Conservation (phyloP, 176 grass and related monocot genomes). For the Neostapfia colusana region DNA sequence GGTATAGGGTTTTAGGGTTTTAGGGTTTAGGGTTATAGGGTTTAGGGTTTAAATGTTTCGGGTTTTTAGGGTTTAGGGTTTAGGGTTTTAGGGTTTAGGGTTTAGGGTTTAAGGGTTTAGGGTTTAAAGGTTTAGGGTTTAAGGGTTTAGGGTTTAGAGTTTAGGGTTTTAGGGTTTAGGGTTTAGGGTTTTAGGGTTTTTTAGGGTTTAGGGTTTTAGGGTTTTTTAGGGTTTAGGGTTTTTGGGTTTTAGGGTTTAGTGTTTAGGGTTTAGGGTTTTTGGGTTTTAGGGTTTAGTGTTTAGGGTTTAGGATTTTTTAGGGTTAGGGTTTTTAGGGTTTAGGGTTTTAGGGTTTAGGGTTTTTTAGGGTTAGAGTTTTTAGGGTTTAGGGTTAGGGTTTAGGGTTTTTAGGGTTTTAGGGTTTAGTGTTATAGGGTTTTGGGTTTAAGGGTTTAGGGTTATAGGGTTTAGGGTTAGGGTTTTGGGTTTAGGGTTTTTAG, state of each 20-base stretch:
- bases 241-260: too few relatives aligned
- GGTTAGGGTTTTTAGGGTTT: constrained; percentile 3
- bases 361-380: not conserved
- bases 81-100: constrained; percentile 21
- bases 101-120: constrained; percentile 24
- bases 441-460: too few relatives aligned
- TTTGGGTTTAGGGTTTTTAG: too few relatives aligned
- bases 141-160: constrained; percentile 21
- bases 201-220: too few relatives aligned
- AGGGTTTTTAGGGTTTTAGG: not conserved
- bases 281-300: too few relatives aligned
- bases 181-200: too few relatives aligned
- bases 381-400: not conserved
- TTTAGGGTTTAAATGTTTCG: constrained; percentile 10
- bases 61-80: constrained; percentile 30
- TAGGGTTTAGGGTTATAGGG: not conserved
- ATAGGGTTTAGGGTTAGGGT: too few relatives aligned
- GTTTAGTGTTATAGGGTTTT: not conserved
- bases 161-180: constrained; percentile 1
- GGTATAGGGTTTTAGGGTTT: not conserved
- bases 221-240: too few relatives aligned
- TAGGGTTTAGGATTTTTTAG: too few relatives aligned
- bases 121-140: constrained; percentile 19
- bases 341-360: constrained; percentile 5
- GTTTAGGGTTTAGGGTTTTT: too few relatives aligned